A percentile compares a stretch with the other conserved stretches of the same genome.
phyloP scores from a whole-genome alignment of 2,329 filamentous ascomycete genomes.

The Fusarium staphyleae region DNA sequence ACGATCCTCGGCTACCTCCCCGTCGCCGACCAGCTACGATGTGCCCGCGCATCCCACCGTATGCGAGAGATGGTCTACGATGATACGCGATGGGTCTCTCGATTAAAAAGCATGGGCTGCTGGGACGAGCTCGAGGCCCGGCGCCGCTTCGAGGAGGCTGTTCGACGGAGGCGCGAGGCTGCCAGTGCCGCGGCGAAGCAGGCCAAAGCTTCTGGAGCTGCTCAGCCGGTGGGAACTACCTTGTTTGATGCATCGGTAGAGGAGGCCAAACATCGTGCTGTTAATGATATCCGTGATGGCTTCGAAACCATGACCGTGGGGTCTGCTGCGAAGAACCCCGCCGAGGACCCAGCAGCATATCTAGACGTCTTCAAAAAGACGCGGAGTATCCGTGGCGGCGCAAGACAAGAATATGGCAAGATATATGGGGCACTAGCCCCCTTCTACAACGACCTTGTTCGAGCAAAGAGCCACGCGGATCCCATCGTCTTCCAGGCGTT shows the following conservation, averaged over 20 bases:
- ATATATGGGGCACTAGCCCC: constrained; percentile 88
- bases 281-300: constrained; percentile 62
- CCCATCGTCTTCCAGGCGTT: constrained; percentile 87
- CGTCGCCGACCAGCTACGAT: constrained; percentile 82
- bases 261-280: constrained; percentile 60
- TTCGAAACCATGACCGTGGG: constrained; percentile 78
- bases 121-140: constrained; percentile 93
- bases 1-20: constrained; percentile 89
- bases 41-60: constrained; percentile 82
- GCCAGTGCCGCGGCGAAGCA: constrained; percentile 34
- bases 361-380: constrained; percentile 74
- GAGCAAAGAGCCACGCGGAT: constrained; percentile 76
- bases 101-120: constrained; percentile 83
- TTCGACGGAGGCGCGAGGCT: constrained; percentile 67
- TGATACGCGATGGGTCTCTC: constrained; percentile 91
- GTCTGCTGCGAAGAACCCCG: constrained; percentile 53
- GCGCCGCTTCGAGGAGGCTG: constrained; percentile 76
- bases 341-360: constrained; percentile 68
- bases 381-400: constrained; percentile 81
- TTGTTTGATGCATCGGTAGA: constrained; percentile 78
- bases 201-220: constrained; percentile 22
- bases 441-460: constrained; percentile 84
- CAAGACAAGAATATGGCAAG: constrained; percentile 88
- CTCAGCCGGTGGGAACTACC: constrained; percentile 53
- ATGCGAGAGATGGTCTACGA: constrained; percentile 99